A percentile compares a stretch with the other conserved stretches of the same genome.
Evolutionary conservation across 2,329 filamentous ascomycete genomes (phyloP).

Genomic region (Aspergillus arachidicola): DNA sequence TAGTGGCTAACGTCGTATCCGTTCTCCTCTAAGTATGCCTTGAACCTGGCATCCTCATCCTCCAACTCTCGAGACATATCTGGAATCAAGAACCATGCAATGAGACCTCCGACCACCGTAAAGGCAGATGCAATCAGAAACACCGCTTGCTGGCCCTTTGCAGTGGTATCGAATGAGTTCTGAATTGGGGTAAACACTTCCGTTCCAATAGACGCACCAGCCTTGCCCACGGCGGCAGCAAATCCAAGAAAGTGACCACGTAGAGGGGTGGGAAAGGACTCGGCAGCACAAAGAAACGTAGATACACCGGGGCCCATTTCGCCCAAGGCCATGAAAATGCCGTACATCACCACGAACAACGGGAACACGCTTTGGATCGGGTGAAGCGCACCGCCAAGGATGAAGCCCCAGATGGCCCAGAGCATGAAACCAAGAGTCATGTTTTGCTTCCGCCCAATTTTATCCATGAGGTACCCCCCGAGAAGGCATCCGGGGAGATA

Average conservation of each 20-base stretch:
- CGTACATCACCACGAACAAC: conserved; percentile 56
- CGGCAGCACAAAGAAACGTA: conserved; percentile 43
- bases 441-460: conserved; percentile 53
- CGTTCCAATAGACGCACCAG: conserved; percentile 54
- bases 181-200: conserved; percentile 57
- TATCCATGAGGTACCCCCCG: conserved; percentile 53
- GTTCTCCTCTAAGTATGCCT: conserved; percentile 46
- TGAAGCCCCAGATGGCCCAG: conserved; percentile 52
- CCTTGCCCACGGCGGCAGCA: conserved; percentile 52
- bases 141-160: conserved; percentile 52
- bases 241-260: conserved; percentile 55
- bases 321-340: conserved; percentile 52
- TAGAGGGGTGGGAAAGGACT: conserved; percentile 55
- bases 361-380: conserved; percentile 52
- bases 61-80: conserved; percentile 48
- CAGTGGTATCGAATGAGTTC: conserved; percentile 43
- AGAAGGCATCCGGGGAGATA: conserved; percentile 53
- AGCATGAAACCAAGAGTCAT: conserved; percentile 55
- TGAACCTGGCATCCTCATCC: conserved; percentile 50
- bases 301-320: conserved; percentile 55
- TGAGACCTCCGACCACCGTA: conserved; percentile 48
- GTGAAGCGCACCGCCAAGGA: conserved; percentile 52
- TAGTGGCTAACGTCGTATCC: conserved; percentile 39
- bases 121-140: conserved; percentile 57
- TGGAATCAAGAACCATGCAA: conserved; percentile 51